Percentiles rank a stretch among this genome's conserved stretches.
Conservation (phyloP, 805 yeast genomes). For the Citeromyces matritensis region DNA sequence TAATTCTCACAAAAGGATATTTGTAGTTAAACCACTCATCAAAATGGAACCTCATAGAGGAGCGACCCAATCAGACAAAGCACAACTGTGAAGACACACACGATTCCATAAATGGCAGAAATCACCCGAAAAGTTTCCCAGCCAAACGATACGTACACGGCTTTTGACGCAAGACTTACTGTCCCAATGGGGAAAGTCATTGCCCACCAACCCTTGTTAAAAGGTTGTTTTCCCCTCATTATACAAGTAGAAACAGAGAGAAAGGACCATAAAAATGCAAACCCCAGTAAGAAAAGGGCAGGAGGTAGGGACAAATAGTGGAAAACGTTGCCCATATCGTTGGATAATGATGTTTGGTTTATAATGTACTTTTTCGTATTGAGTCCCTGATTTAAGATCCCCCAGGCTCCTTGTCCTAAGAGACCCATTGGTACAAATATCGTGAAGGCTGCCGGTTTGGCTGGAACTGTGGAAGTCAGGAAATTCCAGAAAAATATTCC, state of each 20-base stretch:
- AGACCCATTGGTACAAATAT: slow-evolving; percentile 72
- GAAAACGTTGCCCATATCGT: slow-evolving; percentile 2
- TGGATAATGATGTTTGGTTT: not conserved
- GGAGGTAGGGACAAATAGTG: slow-evolving; percentile 1
- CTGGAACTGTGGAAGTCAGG: slow-evolving; percentile 42
- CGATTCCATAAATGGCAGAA: slow-evolving; percentile 42
- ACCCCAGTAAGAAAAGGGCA: no score
- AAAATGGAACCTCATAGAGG: slow-evolving; percentile 13
- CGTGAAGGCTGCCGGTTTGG: slow-evolving; percentile 38
- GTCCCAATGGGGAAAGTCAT: slow-evolving; percentile 88
- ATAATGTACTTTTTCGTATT: slow-evolving; percentile 6
- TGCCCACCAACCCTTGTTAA: slow-evolving; percentile 58
- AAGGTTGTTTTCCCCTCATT: slow-evolving; percentile 11
- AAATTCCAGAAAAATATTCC: slow-evolving; percentile 47
- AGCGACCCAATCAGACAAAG: slow-evolving; percentile 22
- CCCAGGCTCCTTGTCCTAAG: slow-evolving; percentile 73
- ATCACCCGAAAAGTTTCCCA: slow-evolving; percentile 46
- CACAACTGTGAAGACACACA: slow-evolving; percentile 29
- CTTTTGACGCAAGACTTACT: slow-evolving; percentile 44
- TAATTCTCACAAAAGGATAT: no score
- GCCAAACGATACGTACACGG: slow-evolving; percentile 31
- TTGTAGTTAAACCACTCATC: not conserved
- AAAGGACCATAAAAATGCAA: slow-evolving; percentile 1
- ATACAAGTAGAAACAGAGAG: slow-evolving; percentile 11
- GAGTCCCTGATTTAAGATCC: slow-evolving; percentile 26